A percentile compares a stretch with the other conserved stretches of the same genome.
phyloP scores from a whole-genome alignment of 805 yeast species.

The Sugiyamaella floridensis region DNA sequence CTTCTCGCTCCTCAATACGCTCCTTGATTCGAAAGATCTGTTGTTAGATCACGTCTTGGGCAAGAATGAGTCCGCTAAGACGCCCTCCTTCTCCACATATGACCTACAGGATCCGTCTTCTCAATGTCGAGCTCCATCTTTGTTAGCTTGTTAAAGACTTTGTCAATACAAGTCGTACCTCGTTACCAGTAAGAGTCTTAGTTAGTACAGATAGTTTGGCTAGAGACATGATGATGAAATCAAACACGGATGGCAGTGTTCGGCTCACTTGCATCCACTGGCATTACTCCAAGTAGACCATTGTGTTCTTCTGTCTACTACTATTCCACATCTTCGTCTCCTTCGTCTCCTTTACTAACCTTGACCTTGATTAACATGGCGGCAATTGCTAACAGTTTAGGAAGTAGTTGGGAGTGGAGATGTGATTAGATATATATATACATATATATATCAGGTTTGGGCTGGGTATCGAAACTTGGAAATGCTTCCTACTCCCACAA shows the following conservation, averaged over 20 bases:
- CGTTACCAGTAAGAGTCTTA: conserved; percentile 72
- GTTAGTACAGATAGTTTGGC: too few relatives aligned
- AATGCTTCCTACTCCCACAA: conserved; percentile 78
- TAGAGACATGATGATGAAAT: too few relatives aligned
- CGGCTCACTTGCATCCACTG: conserved; percentile 46
- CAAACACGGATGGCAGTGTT: too few relatives aligned
- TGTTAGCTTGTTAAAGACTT: background rate
- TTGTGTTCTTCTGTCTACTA: too few relatives aligned
- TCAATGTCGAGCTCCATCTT: conserved; percentile 69
- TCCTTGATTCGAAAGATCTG: conserved; percentile 70
- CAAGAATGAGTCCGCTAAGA: too few relatives aligned
- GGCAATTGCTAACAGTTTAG: background rate
- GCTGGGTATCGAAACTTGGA: background rate
- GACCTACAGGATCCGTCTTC: conserved; percentile 53
- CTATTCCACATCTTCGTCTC: too few relatives aligned
- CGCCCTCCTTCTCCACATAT: background rate
- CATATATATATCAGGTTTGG: background rate
- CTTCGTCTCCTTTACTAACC: conserved; percentile 32
- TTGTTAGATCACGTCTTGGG: conserved; percentile 22
- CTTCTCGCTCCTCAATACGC: conserved; percentile 90
- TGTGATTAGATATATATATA: too few relatives aligned
- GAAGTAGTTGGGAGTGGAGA: background rate
- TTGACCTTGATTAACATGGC: conserved; percentile 62
- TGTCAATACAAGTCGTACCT: conserved; percentile 34
- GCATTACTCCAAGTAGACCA: background rate